A percentile compares a stretch with the other conserved stretches of the same genome.
Conservation (phyloP, 1,139 yeast genomes). For the Candida sanyaensis region DNA sequence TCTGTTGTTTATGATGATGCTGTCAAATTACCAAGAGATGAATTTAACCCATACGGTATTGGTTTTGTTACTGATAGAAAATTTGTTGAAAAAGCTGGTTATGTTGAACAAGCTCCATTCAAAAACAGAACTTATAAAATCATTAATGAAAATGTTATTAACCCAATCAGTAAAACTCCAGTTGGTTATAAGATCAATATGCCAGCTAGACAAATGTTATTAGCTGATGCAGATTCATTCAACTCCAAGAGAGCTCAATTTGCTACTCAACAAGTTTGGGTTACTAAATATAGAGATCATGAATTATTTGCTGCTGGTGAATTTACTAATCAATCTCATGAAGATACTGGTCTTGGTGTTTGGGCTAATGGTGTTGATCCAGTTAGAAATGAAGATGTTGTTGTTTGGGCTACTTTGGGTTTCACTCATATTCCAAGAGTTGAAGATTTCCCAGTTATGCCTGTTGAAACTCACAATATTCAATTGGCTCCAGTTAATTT, state of each 20-base stretch:
- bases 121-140: slow-evolving; percentile 79
- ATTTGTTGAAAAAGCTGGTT: slow-evolving; percentile 70
- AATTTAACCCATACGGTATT: slow-evolving; percentile 69
- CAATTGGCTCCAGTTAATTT: slow-evolving; percentile 74
- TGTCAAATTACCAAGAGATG: slow-evolving; percentile 60
- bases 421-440: slow-evolving; percentile 86
- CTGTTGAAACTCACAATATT: slow-evolving; percentile 73
- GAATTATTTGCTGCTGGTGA: slow-evolving; percentile 77
- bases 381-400: slow-evolving; percentile 80
- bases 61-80: slow-evolving; percentile 72
- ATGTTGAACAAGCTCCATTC: slow-evolving; percentile 73
- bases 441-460: slow-evolving; percentile 92
- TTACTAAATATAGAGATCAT: slow-evolving; percentile 69
- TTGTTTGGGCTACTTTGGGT: slow-evolving; percentile 86
- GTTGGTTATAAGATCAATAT: slow-evolving; percentile 80
- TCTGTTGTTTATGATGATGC: slow-evolving; percentile 78
- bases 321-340: slow-evolving; percentile 73
- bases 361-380: slow-evolving; percentile 71
- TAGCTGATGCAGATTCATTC: slow-evolving; percentile 65
- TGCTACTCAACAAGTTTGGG: slow-evolving; percentile 78
- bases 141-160: slow-evolving; percentile 74
- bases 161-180: slow-evolving; percentile 74
- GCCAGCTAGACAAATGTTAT: slow-evolving; percentile 76
- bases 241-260: slow-evolving; percentile 68
- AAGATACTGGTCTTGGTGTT: slow-evolving; percentile 61